phyloP scores from a whole-genome alignment of 2,329 filamentous ascomycete genomes.

The Alternaria atra region DNA sequence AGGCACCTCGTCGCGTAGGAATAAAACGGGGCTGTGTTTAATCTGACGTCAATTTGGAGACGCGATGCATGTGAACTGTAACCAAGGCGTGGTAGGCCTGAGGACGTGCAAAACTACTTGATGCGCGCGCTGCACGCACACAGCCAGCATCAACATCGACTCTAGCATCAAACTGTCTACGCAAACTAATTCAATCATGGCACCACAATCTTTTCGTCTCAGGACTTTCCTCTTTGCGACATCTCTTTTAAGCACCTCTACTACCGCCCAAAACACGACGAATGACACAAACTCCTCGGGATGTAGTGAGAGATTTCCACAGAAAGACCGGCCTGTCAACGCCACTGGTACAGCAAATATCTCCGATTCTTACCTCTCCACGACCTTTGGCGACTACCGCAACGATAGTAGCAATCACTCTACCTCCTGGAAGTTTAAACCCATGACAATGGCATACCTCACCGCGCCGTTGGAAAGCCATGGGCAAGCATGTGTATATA shows the following conservation, averaged over 20 bases:
- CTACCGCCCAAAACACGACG: not conserved
- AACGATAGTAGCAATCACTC: not conserved
- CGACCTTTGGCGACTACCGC: not conserved
- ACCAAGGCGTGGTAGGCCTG: not conserved
- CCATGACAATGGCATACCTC: not conserved
- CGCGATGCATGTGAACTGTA: not conserved
- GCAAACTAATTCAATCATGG: not conserved
- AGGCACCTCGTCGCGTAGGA: not conserved
- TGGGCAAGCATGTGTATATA: not conserved
- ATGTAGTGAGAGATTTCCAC: not conserved
- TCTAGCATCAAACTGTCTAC: rapidly evolving
- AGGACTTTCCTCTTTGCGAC: not conserved
- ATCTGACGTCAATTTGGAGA: not conserved
- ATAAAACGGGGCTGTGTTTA: not conserved
- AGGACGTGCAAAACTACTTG: not conserved
- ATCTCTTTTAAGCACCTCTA: not conserved
- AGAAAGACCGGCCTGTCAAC: not conserved
- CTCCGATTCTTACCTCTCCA: not conserved
- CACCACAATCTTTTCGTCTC: not conserved
- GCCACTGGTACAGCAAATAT: not conserved
- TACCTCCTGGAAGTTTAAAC: not conserved
- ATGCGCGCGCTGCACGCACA: not conserved
- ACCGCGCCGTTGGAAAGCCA: not conserved
- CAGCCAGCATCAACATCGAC: not conserved
- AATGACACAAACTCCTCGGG: not conserved